phyloP scores from a whole-genome alignment of 768 basidiomycete genomes.

The Pleurotus salmoneostramineus region DNA sequence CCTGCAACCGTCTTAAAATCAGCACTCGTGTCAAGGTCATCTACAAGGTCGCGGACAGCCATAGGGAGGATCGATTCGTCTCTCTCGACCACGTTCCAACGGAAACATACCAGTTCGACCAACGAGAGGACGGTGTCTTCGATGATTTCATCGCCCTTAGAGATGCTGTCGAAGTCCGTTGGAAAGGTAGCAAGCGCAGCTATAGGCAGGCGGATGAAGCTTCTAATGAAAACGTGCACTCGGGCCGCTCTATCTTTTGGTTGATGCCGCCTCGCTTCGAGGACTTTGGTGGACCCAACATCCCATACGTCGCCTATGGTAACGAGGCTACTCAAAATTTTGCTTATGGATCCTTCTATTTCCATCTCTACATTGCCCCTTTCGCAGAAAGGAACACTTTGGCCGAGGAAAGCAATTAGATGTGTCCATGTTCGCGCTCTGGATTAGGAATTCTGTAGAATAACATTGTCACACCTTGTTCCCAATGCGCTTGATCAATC shows the following conservation, averaged over 20 bases:
- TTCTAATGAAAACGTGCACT: not conserved
- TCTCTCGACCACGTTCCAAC: not conserved
- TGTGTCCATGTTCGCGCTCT: too few relatives aligned
- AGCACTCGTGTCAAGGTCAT: conserved; percentile 15
- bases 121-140: not conserved
- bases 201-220: too few relatives aligned
- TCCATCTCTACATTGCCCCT: not conserved
- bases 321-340: not conserved
- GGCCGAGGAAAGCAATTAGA: too few relatives aligned
- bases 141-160: not conserved
- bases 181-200: not conserved
- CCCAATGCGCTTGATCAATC: too few relatives aligned
- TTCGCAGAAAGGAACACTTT: not conserved
- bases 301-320: not conserved
- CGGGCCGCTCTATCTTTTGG: not conserved
- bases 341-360: not conserved
- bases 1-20: conserved; percentile 16
- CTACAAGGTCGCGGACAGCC: conserved; percentile 5
- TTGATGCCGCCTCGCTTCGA: not conserved
- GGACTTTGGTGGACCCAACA: not conserved
- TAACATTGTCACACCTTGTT: too few relatives aligned
- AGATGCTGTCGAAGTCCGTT: not conserved
- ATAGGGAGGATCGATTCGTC: too few relatives aligned
- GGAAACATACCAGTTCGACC: not conserved
- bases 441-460: too few relatives aligned